Conservation (phyloP, 257 asterid species). For the Echium plantagineum region DNA sequence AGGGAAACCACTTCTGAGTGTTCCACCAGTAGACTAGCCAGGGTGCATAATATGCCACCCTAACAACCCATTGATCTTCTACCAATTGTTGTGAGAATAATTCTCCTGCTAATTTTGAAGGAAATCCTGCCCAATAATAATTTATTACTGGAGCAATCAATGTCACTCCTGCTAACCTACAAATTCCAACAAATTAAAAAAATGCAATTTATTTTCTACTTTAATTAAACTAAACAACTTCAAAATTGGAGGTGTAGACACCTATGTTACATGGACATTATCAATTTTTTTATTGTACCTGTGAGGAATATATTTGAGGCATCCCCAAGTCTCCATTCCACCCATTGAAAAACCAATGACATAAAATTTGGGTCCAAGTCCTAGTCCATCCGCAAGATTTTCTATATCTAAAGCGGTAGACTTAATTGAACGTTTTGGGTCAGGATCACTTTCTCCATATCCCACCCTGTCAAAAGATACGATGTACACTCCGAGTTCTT, state of each 20-base stretch:
- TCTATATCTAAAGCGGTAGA: constrained; percentile 54
- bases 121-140: constrained; percentile 77
- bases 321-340: constrained; percentile 64
- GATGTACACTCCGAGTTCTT: constrained; percentile 45
- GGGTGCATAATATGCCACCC: constrained; percentile 57
- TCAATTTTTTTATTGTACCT: constrained; percentile 28
- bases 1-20: constrained; percentile 58
- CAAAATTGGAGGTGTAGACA: too few species aligned
- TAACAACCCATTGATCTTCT: constrained; percentile 55
- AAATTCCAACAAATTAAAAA: neutral
- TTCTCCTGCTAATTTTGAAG: constrained; percentile 35
- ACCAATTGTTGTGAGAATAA: constrained; percentile 34
- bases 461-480: constrained; percentile 73
- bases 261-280: neutral
- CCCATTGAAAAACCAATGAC: constrained; percentile 64
- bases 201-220: neutral
- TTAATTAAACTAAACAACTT: neutral
- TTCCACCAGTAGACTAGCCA: constrained; percentile 78
- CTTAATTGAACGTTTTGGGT: constrained; percentile 41
- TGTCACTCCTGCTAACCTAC: constrained; percentile 58
- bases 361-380: constrained; percentile 52
- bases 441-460: constrained; percentile 79
- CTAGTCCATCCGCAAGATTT: constrained; percentile 50
- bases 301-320: constrained; percentile 58
- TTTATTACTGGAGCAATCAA: constrained; percentile 54